Conservation (phyloP, 768 basidiomycete genomes). For the Lactarius sp. region DNA sequence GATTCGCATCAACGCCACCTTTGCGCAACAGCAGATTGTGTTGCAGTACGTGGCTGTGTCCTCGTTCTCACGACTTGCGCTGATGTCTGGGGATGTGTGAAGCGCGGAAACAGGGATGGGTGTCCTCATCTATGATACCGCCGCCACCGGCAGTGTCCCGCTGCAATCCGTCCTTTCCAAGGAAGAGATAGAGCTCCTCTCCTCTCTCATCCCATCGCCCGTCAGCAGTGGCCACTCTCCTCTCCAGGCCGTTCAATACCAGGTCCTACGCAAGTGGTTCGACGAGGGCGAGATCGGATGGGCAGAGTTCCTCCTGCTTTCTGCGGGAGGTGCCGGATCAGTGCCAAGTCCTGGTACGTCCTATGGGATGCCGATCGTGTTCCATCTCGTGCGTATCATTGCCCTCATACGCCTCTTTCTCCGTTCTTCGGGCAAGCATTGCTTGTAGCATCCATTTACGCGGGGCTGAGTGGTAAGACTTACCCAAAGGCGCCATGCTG, state of each 20-base stretch:
- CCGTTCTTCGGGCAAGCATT: not conserved
- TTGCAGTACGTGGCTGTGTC: constrained; percentile 7
- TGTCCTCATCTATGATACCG: constrained; percentile 23
- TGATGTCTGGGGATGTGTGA: not conserved
- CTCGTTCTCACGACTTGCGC: not conserved
- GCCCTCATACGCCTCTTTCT: not conserved
- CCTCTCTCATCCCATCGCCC: constrained; percentile 16
- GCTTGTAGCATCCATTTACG: constrained; percentile 16
- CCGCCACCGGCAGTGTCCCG: constrained; percentile 18
- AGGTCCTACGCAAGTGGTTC: constrained; percentile 20
- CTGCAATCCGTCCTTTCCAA: constrained; percentile 20
- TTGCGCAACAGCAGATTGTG: constrained; percentile 12
- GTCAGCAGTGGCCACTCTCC: constrained; percentile 13
- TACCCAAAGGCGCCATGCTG: not conserved
- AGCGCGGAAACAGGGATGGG: constrained; percentile 12
- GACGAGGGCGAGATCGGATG: constrained; percentile 22
- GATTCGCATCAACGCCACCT: constrained; percentile 19
- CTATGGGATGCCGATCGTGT: constrained; percentile 24
- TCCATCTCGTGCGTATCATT: constrained; percentile 17
- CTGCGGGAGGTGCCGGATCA: constrained; percentile 17
- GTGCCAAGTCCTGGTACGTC: constrained; percentile 15
- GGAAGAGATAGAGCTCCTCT: constrained; percentile 15
- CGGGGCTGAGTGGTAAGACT: constrained; percentile 21
- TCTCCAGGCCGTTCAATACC: constrained; percentile 22
- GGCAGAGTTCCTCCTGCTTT: constrained; percentile 23